A percentile compares a stretch with the other conserved stretches of the same genome.
phyloP scores from a whole-genome alignment of 768 basidiomycete species.

The Hypholoma sublateritium region DNA sequence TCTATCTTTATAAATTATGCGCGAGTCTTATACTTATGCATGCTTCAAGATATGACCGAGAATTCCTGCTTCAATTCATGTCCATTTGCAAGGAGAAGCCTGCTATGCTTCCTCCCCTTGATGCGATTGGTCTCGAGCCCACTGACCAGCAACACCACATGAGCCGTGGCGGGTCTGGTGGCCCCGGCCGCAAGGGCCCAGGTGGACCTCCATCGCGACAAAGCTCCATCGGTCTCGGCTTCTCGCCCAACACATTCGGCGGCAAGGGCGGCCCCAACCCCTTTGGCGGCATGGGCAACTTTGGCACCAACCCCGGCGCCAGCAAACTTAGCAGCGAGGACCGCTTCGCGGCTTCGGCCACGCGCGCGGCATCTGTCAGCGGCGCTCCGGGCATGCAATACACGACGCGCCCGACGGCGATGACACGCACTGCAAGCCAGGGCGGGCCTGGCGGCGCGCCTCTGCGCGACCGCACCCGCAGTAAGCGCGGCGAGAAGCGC shows the following conservation, averaged over 20 bases:
- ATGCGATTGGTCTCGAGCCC: slow-evolving; percentile 89
- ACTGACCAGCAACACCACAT: slow-evolving; percentile 53
- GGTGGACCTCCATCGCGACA: slow-evolving; percentile 42
- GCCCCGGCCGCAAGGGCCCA: slow-evolving; percentile 46
- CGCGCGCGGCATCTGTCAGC: slow-evolving; percentile 58
- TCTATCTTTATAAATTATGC: background rate
- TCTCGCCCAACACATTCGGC: slow-evolving; percentile 39
- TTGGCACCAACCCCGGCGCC: slow-evolving; percentile 43
- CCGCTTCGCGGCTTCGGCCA: slow-evolving; percentile 47
- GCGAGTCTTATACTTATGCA: background rate
- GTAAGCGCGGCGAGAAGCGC: slow-evolving; percentile 82
- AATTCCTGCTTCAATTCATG: slow-evolving; percentile 98
- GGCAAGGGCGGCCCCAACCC: slow-evolving; percentile 46
- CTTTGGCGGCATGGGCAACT: slow-evolving; percentile 64
- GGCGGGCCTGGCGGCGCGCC: slow-evolving; percentile 56
- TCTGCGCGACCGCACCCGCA: slow-evolving; percentile 64
- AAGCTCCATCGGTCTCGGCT: slow-evolving; percentile 43
- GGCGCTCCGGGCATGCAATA: slow-evolving; percentile 51
- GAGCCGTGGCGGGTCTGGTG: slow-evolving; percentile 64
- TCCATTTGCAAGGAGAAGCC: slow-evolving; percentile 93
- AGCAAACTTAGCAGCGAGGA: slow-evolving; percentile 70
- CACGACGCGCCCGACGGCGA: slow-evolving; percentile 49
- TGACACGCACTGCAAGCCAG: slow-evolving; percentile 71
- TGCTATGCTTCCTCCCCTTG: slow-evolving; percentile 83
- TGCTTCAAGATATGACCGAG: slow-evolving; percentile 84